Conservation (phyloP, 768 basidiomycete species). For the Crepidotus variabilis region DNA sequence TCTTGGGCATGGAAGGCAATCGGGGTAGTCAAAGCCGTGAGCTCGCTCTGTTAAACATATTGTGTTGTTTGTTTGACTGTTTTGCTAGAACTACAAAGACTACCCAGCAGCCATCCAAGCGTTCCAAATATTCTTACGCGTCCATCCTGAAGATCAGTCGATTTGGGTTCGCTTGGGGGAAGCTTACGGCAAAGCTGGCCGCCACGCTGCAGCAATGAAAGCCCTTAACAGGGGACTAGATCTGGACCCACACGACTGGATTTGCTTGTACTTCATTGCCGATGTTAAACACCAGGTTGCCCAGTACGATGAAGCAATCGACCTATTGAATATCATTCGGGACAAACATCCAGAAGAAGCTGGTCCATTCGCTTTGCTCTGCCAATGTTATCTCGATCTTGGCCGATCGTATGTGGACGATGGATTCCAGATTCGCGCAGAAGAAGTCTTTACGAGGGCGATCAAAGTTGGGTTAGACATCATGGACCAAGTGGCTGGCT, state of each 20-base stretch:
- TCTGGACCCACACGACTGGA: slow-evolving; percentile 77
- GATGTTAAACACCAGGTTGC: slow-evolving; percentile 81
- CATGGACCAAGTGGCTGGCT: slow-evolving; percentile 53
- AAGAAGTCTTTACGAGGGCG: slow-evolving; percentile 65
- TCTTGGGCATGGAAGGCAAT: slow-evolving; percentile 99
- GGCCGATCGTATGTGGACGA: slow-evolving; percentile 60
- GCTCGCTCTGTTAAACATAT: slow-evolving; percentile 20
- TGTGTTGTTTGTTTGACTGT: not conserved
- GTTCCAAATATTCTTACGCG: slow-evolving; percentile 82
- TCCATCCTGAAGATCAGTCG: slow-evolving; percentile 68
- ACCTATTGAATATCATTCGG: slow-evolving; percentile 56
- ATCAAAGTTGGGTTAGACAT: slow-evolving; percentile 46
- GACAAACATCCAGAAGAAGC: slow-evolving; percentile 57
- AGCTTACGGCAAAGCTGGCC: slow-evolving; percentile 84
- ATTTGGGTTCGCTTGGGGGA: slow-evolving; percentile 94
- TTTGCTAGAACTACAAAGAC: slow-evolving; percentile 56
- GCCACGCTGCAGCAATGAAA: slow-evolving; percentile 86
- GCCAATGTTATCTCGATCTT: slow-evolving; percentile 66
- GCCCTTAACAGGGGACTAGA: slow-evolving; percentile 74
- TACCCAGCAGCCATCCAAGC: slow-evolving; percentile 76
- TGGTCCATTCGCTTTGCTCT: slow-evolving; percentile 68
- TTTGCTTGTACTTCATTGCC: slow-evolving; percentile 77
- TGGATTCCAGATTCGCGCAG: slow-evolving; percentile 75
- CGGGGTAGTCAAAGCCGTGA: slow-evolving; percentile 86
- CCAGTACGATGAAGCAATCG: slow-evolving; percentile 71